These are phyloP conservation scores for Nicotiana benthamiana DNA, from an alignment of 257 asterid species.

Conservation along the genomic window DNA sequence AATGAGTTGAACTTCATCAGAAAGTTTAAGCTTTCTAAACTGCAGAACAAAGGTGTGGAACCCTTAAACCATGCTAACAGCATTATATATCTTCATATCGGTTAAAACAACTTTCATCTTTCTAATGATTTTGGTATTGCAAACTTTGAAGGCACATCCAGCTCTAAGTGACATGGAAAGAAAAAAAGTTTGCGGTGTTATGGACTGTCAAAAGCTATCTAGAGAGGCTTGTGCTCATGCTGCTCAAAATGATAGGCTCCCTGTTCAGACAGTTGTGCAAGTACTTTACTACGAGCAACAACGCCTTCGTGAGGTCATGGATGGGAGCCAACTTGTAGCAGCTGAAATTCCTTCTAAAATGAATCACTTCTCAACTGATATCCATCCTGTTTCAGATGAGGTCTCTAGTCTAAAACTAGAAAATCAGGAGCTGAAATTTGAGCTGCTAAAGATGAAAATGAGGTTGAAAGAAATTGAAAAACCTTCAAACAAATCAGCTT, in stretches of 20 bases:
- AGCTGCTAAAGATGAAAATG: constrained; percentile 48
- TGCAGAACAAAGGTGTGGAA: not conserved
- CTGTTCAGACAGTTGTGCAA: constrained; percentile 78
- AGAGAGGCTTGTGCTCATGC: constrained; percentile 87
- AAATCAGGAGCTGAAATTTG: constrained; percentile 64
- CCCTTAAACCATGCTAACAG: not conserved
- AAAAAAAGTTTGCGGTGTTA: constrained; percentile 71
- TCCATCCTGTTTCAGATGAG: constrained; percentile 30
- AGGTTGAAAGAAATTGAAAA: constrained; percentile 49
- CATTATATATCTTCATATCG: not conserved
- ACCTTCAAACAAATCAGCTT: constrained; percentile 18
- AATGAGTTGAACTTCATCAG: not conserved
- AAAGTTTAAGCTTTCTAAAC: not conserved
- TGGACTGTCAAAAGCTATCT: constrained; percentile 90
- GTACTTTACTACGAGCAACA: constrained; percentile 90
- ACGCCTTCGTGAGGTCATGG: constrained; percentile 62
- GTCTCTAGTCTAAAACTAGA: constrained; percentile 38
- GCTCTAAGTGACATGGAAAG: constrained; percentile 67
- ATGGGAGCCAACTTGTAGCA: constrained; percentile 18
- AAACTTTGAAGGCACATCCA: constrained; percentile 65
- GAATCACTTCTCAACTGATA: constrained; percentile 20
- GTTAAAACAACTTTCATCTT: too few species aligned
- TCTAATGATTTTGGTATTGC: not conserved
- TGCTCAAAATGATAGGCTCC: constrained; percentile 80
- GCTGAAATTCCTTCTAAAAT: constrained; percentile 22